These are phyloP conservation scores for Mycogone perniciosa DNA, from an alignment of 2,329 filamentous ascomycete genomes.

Conservation along the genomic window DNA sequence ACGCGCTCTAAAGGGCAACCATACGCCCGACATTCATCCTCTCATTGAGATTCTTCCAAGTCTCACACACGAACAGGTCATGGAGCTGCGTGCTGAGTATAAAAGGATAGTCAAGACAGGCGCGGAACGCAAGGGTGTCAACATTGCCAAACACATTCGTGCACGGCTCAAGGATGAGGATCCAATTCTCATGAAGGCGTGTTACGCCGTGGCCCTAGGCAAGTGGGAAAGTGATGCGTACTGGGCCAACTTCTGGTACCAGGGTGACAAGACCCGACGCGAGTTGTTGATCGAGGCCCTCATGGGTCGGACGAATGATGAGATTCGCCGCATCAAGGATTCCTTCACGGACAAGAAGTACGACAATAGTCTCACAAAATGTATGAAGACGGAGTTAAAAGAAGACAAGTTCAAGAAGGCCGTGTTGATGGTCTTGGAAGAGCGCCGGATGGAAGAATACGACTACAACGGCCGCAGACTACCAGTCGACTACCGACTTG, in stretches of 20 bases:
- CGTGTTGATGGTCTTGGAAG: constrained; percentile 76
- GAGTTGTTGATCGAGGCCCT: constrained; percentile 90
- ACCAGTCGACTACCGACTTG: constrained; percentile 50
- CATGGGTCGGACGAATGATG: constrained; percentile 84
- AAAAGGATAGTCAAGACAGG: constrained; percentile 83
- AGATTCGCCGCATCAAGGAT: constrained; percentile 80
- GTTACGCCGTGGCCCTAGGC: constrained; percentile 83
- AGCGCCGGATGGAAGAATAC: constrained; percentile 73
- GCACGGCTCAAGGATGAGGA: constrained; percentile 66
- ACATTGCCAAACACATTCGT: constrained; percentile 80
- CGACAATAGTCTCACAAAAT: constrained; percentile 68
- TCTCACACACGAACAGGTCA: constrained; percentile 79
- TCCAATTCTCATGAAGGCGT: constrained; percentile 78
- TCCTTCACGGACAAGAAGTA: constrained; percentile 92
- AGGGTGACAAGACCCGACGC: constrained; percentile 73
- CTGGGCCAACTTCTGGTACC: constrained; percentile 98
- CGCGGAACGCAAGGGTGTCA: constrained; percentile 66
- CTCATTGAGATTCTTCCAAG: constrained; percentile 79
- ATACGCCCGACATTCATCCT: constrained; percentile 59
- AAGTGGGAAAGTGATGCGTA: constrained; percentile 90
- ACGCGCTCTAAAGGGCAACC: constrained; percentile 63
- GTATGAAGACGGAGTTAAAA: constrained; percentile 88
- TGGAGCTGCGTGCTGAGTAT: constrained; percentile 81
- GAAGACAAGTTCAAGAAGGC: constrained; percentile 95
- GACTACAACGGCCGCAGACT: constrained; percentile 57